Evolutionary conservation across 2,329 filamentous ascomycete species (phyloP), one percentile per base, ranked within the genome.

Genomic region (Westerdykella ornata): DNA sequence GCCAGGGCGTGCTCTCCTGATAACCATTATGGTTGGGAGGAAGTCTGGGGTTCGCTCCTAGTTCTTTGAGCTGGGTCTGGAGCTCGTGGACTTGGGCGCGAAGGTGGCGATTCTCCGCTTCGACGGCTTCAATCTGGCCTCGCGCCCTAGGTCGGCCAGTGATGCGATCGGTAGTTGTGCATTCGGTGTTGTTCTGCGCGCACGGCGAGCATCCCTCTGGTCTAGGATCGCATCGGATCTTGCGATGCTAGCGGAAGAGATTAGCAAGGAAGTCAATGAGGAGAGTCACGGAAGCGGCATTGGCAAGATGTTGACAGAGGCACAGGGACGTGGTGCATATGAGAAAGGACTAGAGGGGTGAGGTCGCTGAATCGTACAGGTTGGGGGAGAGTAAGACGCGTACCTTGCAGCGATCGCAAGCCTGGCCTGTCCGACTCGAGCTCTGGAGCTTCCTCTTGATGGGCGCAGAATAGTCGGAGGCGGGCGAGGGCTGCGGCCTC

Each of bases 321-420:
- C 15, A 36, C n/a, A n/a, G n/a, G n/a, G n/a, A n/a, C n/a, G n/a
- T n/a, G n/a, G 19, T 36, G 15, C 3, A 36, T 8, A 12, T 36
- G 3, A 20, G 34, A n/a, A 11, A 11, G 8, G 22, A 26, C 22
- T 26, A 26, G 30, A 33, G 12, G 30, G n/a, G 30, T 33, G 30
- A 33, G n/a, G 30, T 33, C 13, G n/a, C n/a, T 33, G 14, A 15
- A 14, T 33, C 9, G 8, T 9, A 26, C 8, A 26, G 4, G 22
- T 4, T 26, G 22, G 8, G 2, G 12, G 22, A 26, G 4, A 17
- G 30, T 33, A 33, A 33, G 30, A 33, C 30, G 30, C 74, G 54
- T 65, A 86, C 84, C 76, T 90, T 92, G 75, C 88, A 94, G 42
- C 88, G 76, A 67, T 94, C 87, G 73, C 87, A 94, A 22, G 87